Evolutionary conservation across 306 rosid species (phyloP).

Genomic region (Alnus glutinosa): DNA sequence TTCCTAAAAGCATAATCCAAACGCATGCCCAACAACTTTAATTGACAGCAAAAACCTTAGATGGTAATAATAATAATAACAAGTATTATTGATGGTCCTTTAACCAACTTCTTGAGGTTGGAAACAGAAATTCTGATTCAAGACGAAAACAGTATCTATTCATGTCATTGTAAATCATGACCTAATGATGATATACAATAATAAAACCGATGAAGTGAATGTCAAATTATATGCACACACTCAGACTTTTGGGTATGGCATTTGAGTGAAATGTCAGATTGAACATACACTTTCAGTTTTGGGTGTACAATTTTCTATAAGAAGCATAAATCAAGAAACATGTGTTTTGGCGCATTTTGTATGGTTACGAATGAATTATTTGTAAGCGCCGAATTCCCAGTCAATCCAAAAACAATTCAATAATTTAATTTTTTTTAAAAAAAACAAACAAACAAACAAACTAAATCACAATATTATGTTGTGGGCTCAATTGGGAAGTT

Average conservation of each 20-base stretch:
- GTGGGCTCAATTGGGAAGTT: no score
- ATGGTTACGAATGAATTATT: not conserved
- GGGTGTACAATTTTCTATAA: not conserved
- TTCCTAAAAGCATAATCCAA: constrained; percentile 1
- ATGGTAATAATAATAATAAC: not conserved
- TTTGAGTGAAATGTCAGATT: not conserved
- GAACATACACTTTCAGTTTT: not conserved
- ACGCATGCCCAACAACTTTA: not conserved
- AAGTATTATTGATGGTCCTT: no score
- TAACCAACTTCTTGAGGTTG: no score
- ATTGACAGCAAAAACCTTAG: not conserved
- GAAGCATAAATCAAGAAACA: not conserved
- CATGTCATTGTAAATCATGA: not conserved
- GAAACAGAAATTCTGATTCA: no score
- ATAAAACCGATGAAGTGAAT: not conserved
- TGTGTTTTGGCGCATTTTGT: not conserved
- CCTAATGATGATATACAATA: not conserved
- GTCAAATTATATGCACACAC: no score
- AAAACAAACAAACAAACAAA: not conserved
- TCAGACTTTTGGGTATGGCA: not conserved
- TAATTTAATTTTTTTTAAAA: not conserved
- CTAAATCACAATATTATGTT: not conserved
- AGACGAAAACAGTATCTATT: no score
- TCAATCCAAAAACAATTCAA: constrained; percentile 17
- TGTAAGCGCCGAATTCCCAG: constrained; percentile 7